Base-by-base conservation (phyloP, 2,329 filamentous ascomycete genomes). In the Chrysoporthe cubensis region DNA sequence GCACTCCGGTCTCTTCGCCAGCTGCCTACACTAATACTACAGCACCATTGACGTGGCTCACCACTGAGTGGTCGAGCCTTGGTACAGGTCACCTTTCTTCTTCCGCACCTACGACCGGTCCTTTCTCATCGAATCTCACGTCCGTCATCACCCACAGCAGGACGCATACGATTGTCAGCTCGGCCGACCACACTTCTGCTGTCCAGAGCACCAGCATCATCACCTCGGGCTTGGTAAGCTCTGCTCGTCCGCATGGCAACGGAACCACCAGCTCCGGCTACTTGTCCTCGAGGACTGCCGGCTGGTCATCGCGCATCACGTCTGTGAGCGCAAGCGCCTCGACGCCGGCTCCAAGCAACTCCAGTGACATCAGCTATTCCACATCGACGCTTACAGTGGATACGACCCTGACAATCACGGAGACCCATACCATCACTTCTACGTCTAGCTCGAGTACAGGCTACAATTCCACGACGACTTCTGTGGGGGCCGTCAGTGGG, bases 1-100 rank as follows among this genome's bases (percentile, higher is more conserved):
- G 54, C 6, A 16, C 54, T 6, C n/a, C 13, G 54, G 32, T 40
- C 14, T 34, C 34, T 13, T 37, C 54, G 16, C 11, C 54, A 3
- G 34, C 54, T n/a, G 9, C 37, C 14, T 68, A 68, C 40, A 37
- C 50, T 5, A 65, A 65, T 11, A 68, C 66, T 7, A 66, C 64
- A 6, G 64, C 67, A 9, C 64, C 64, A n/a, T 56, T 69, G 64
- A 64, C 50, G 16, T 66, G 67, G 67, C 56, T 56, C 42, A 69
- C 67, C 3, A 62, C 21, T 18, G 60, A 46, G 4, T 67, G 64
- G 67, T 66, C 67, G 44, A 65, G 64, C 32, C 66, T 52, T 7
- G 67, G 44, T n/a, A 59, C 59, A 42, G 64, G 64, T 3, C 46
- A 46, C 18, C 46, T 57, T 26, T 54, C 64, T n/a, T 52, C 57